Percentiles rank a stretch among this genome's conserved stretches.
Evolutionary conservation across 192 early-diverging fungal genomes (phyloP).

Genomic region (Umbelopsis isabellina): DNA sequence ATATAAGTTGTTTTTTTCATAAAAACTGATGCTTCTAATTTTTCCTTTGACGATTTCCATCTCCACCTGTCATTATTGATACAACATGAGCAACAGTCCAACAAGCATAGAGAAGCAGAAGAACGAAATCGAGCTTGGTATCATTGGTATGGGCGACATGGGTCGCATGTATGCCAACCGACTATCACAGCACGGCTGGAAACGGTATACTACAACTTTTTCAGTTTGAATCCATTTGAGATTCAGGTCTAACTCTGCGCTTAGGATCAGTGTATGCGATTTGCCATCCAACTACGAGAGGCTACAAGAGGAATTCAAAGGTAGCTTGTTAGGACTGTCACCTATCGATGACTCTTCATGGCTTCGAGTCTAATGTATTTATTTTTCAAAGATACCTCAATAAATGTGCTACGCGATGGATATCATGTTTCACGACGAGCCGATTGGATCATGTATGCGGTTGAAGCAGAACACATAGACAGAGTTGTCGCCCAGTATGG

Average conservation of each 20-base stretch:
- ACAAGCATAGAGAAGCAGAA: conserved; percentile 46
- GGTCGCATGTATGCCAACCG: conserved; percentile 83
- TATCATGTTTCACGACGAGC: conserved; percentile 80
- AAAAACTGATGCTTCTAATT: neutral
- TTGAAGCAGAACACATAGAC: conserved; percentile 90
- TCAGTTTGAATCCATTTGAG: neutral
- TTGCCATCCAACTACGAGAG: conserved; percentile 72
- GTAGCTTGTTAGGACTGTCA: conserved; percentile 40
- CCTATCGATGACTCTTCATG: neutral
- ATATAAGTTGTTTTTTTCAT: neutral
- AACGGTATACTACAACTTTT: conserved; percentile 48
- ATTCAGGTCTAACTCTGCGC: neutral
- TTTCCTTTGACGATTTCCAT: neutral
- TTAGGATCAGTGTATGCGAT: conserved; percentile 89
- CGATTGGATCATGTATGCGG: conserved; percentile 94
- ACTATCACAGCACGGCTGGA: conserved; percentile 80
- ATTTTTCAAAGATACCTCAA: conserved; percentile 38
- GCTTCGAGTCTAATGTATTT: neutral
- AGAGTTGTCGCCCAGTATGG: conserved; percentile 81
- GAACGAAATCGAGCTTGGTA: conserved; percentile 74
- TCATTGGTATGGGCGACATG: conserved; percentile 97
- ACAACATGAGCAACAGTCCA: conserved; percentile 1
- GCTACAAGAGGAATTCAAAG: conserved; percentile 63
- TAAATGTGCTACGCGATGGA: conserved; percentile 80
- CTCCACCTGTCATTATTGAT: neutral